Evolutionary conservation across 2,329 filamentous ascomycete species (phyloP).

Genomic region (Pseudocercospora crystallina): DNA sequence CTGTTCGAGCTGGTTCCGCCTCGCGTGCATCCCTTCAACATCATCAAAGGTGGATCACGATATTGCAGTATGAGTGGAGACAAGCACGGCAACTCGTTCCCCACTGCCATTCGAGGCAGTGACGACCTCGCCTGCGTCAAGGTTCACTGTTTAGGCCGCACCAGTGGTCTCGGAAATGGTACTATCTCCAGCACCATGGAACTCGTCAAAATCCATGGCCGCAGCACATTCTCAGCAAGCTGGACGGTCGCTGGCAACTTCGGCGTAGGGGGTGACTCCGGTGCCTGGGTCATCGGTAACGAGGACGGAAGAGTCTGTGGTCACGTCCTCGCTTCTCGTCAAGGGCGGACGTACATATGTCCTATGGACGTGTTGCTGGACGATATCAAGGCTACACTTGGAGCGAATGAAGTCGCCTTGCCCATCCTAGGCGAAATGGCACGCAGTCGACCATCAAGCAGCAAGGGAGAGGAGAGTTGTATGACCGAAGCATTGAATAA

Average conservation of each 20-base stretch:
- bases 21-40: constrained; percentile 70
- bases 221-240: constrained; percentile 73
- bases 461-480: constrained; percentile 13
- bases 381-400: constrained; percentile 78
- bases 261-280: constrained; percentile 79
- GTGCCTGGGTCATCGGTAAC: constrained; percentile 88
- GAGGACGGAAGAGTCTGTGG: constrained; percentile 78
- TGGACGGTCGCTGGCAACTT: constrained; percentile 63
- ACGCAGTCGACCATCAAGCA: constrained; percentile 4
- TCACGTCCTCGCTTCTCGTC: constrained; percentile 79
- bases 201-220: constrained; percentile 83
- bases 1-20: constrained; percentile 76
- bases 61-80: constrained; percentile 31
- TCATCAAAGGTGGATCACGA: constrained; percentile 58
- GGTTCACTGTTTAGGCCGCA: constrained; percentile 87
- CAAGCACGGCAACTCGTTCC: constrained; percentile 40
- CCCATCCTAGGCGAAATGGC: constrained; percentile 55
- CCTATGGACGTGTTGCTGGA: constrained; percentile 89
- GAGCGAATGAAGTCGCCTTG: constrained; percentile 67
- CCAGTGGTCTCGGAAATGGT: constrained; percentile 78
- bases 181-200: constrained; percentile 75
- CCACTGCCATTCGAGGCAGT: constrained; percentile 55
- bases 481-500: constrained; percentile 22
- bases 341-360: constrained; percentile 80
- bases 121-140: constrained; percentile 69